Percentiles rank a stretch among this genome's conserved stretches.
These are phyloP conservation scores for Colletotrichum neosansevieriae DNA, from an alignment of 2,329 filamentous ascomycete species.

Conservation along the genomic window DNA sequence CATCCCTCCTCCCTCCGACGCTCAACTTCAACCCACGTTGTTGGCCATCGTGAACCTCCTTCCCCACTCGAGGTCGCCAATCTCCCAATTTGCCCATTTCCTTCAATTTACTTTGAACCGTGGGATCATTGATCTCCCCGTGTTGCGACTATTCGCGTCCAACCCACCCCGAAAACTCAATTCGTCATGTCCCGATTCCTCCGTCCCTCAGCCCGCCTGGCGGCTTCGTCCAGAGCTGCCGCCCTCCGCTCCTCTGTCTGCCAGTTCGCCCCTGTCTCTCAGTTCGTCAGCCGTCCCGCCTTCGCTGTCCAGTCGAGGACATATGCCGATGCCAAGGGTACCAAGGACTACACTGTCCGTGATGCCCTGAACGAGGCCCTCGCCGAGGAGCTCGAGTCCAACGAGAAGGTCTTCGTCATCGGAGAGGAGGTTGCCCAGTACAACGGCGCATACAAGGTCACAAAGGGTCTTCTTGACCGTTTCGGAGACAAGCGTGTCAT, in stretches of 20 bases:
- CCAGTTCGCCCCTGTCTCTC: constrained; percentile 50
- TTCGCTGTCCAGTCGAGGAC: constrained; percentile 62
- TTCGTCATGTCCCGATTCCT: constrained; percentile 63
- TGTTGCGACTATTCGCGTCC: constrained; percentile 27
- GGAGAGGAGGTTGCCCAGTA: constrained; percentile 99
- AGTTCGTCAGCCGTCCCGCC: constrained; percentile 51
- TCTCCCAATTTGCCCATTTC: background rate
- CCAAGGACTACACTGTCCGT: constrained; percentile 95
- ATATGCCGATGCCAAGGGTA: constrained; percentile 69
- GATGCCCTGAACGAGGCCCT: constrained; percentile 98
- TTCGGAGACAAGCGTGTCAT: constrained; percentile 98
- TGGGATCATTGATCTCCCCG: constrained; percentile 16
- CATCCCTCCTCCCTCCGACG: constrained; percentile 39
- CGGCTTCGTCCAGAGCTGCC: constrained; percentile 56
- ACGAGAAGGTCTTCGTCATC: constrained; percentile 94
- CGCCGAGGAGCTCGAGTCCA: constrained; percentile 94
- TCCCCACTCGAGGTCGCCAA: constrained; percentile 27
- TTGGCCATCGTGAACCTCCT: constrained; percentile 38
- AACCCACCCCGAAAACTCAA: constrained; percentile 28
- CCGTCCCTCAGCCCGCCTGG: constrained; percentile 63
- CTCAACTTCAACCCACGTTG: constrained; percentile 36
- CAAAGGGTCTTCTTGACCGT: constrained; percentile 95
- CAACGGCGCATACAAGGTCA: constrained; percentile 99
- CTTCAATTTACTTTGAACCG: background rate
- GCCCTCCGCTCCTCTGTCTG: constrained; percentile 50